Percentiles rank a stretch among this genome's conserved stretches.
phyloP scores from a whole-genome alignment of 352 stramenopile genomes.

The Peronosclerospora sorghi region DNA sequence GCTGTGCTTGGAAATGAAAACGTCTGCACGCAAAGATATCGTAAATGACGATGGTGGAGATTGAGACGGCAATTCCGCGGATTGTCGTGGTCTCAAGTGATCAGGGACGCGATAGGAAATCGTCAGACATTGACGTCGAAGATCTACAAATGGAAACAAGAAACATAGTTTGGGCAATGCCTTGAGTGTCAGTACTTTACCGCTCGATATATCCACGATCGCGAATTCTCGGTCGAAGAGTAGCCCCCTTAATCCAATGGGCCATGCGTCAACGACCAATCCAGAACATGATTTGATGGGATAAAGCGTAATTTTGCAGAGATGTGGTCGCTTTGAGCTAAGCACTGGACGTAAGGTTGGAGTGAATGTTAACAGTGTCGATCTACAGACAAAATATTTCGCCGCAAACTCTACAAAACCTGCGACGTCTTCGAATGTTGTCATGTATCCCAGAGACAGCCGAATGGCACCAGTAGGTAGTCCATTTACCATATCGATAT shows the following conservation, averaged over 20 bases:
- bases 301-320: conserved; percentile 55
- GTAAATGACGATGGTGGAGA: conserved; percentile 13
- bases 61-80: conserved; percentile 1
- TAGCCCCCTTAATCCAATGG: conserved; percentile 43
- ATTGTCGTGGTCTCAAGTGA: background rate
- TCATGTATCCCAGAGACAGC: conserved; percentile 70
- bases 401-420: conserved; percentile 36
- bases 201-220: conserved; percentile 43
- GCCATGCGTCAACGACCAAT: conserved; percentile 45
- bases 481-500: conserved; percentile 54
- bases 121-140: conserved; percentile 40
- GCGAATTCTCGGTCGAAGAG: conserved; percentile 70
- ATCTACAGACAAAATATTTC: conserved; percentile 50
- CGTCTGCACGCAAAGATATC: conserved; percentile 24
- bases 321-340: conserved; percentile 5
- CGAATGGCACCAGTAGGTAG: conserved; percentile 57
- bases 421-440: conserved; percentile 52
- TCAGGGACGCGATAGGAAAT: conserved; percentile 22
- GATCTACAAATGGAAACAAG: conserved; percentile 49
- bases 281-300: conserved; percentile 71
- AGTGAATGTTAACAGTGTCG: conserved; percentile 1
- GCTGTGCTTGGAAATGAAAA: conserved; percentile 8
- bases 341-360: background rate
- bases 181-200: conserved; percentile 46
- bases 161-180: conserved; percentile 46